These are phyloP conservation scores for Trifolium dubium DNA, from an alignment of 306 rosid genomes.

Conservation along the genomic window DNA sequence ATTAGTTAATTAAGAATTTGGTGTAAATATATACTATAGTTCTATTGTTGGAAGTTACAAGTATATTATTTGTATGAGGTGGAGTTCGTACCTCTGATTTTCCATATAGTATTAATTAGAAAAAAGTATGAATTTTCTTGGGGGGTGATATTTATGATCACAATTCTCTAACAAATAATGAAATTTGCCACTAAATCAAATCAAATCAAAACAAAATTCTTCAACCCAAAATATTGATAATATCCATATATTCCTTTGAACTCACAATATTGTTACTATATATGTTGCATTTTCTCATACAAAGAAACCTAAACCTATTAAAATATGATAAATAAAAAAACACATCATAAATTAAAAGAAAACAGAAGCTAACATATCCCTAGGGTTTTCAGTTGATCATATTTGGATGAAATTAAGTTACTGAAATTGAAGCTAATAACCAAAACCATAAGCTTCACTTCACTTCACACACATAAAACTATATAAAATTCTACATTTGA, in stretches of 20 bases:
- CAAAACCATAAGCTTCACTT: conserved; percentile 25
- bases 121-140: background rate
- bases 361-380: conserved; percentile 46
- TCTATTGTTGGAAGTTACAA: no score
- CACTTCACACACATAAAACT: background rate
- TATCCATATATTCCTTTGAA: conserved; percentile 25
- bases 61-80: no score
- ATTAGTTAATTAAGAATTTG: no score
- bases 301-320: conserved; percentile 48
- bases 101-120: background rate
- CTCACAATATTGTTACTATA: conserved; percentile 44
- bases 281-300: conserved; percentile 45
- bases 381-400: conserved; percentile 51
- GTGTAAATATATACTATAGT: no score
- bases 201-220: conserved; percentile 4
- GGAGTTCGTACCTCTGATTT: no score
- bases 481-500: conserved; percentile 40
- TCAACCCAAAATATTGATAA: conserved; percentile 6
- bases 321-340: background rate
- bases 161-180: conserved; percentile 1
- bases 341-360: background rate
- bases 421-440: conserved; percentile 31
- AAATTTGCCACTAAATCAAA: conserved; percentile 20
- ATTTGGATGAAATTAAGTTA: no score
- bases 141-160: background rate